phyloP scores from a whole-genome alignment of 805 yeast genomes.

The Yarrowia keelungensis region DNA sequence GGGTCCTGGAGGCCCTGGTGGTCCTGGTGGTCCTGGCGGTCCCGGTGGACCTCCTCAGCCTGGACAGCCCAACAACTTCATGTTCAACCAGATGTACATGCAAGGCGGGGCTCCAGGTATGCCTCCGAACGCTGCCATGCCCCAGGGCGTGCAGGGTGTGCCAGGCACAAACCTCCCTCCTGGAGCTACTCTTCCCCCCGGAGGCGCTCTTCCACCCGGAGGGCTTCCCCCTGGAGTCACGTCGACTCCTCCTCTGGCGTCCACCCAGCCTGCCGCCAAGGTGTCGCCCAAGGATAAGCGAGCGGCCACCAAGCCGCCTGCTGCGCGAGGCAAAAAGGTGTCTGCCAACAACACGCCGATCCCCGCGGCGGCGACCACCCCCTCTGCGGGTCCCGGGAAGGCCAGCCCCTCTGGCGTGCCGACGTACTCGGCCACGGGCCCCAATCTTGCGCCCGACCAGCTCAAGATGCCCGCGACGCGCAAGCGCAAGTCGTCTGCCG shows the following conservation, averaged over 20 bases:
- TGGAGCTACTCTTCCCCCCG: constrained; percentile 25
- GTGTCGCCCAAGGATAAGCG: constrained; percentile 32
- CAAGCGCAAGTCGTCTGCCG: constrained; percentile 44
- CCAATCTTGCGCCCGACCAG: constrained; percentile 45
- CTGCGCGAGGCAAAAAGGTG: constrained; percentile 19
- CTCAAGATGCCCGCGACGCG: constrained; percentile 44
- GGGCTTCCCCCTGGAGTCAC: constrained; percentile 39
- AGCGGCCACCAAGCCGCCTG: not conserved
- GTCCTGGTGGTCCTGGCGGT: not conserved
- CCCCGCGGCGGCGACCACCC: constrained; percentile 5
- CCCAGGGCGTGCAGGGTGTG: constrained; percentile 41
- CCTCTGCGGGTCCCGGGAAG: constrained; percentile 9
- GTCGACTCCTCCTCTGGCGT: constrained; percentile 4
- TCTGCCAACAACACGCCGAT: constrained; percentile 11
- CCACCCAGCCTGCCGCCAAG: constrained; percentile 15
- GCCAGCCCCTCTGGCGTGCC: constrained; percentile 45
- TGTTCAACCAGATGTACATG: constrained; percentile 18
- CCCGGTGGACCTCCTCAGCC: constrained; percentile 14
- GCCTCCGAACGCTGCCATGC: constrained; percentile 41
- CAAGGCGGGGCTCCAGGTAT: constrained; percentile 4
- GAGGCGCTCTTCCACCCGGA: constrained; percentile 41
- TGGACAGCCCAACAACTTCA: not conserved
- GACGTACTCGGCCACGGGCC: constrained; percentile 42
- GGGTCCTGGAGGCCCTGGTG: not conserved
- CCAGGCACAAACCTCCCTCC: constrained; percentile 10